These are phyloP conservation scores for Lentinula boryana DNA, from an alignment of 768 basidiomycete species.

Conservation along the genomic window DNA sequence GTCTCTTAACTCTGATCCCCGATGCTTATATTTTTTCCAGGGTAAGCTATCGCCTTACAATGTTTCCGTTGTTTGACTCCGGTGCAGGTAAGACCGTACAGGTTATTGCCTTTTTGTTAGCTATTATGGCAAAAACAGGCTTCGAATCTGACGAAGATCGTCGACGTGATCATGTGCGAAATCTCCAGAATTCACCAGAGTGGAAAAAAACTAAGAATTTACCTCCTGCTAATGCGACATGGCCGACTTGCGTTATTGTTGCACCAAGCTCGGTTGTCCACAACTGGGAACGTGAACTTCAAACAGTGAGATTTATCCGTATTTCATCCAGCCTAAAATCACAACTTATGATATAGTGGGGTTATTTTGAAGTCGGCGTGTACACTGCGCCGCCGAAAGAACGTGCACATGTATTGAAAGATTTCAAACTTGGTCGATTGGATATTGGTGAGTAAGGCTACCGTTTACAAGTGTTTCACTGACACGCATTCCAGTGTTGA, in stretches of 20 bases:
- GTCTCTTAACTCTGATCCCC: background rate
- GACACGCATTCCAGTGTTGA: constrained; percentile 53
- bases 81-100: constrained; percentile 87
- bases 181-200: constrained; percentile 50
- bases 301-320: constrained; percentile 45
- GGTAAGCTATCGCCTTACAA: constrained; percentile 13
- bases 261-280: constrained; percentile 78
- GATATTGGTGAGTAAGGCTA: constrained; percentile 63
- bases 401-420: constrained; percentile 50
- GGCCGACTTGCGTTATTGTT: constrained; percentile 86
- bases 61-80: background rate
- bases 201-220: constrained; percentile 50
- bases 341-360: constrained; percentile 57
- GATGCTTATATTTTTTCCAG: constrained; percentile 10
- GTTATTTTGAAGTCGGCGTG: constrained; percentile 82
- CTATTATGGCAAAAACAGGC: constrained; percentile 85
- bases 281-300: constrained; percentile 89
- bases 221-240: constrained; percentile 63
- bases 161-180: constrained; percentile 59
- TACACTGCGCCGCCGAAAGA: constrained; percentile 52
- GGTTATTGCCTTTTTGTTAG: constrained; percentile 82
- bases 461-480: background rate
- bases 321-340: background rate
- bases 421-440: constrained; percentile 77
- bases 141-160: constrained; percentile 57